Evolutionary conservation across 345 rosid species (phyloP).

Genomic region (Syzygium oleosum): DNA sequence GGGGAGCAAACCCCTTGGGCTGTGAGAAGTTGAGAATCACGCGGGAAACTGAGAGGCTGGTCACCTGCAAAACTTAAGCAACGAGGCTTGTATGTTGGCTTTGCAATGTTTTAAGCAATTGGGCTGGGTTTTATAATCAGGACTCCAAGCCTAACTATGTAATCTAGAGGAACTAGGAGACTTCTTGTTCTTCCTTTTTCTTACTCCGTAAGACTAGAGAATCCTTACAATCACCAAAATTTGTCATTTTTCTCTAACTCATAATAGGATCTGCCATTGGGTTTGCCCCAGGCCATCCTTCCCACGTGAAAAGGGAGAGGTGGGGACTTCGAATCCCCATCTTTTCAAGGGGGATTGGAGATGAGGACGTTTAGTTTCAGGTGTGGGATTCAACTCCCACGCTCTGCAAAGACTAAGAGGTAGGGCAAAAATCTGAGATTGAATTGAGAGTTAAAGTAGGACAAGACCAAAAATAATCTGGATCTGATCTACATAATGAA

Average conservation of each 20-base stretch:
- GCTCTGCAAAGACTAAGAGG: too few relatives aligned
- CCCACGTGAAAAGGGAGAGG: too few relatives aligned
- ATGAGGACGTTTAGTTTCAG: too few relatives aligned
- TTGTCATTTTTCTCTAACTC: neutral
- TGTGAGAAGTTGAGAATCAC: neutral
- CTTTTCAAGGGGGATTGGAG: too few relatives aligned
- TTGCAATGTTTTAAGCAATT: neutral
- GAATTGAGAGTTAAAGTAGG: too few relatives aligned
- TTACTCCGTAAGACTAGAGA: neutral
- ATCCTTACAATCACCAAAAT: neutral
- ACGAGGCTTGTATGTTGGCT: neutral
- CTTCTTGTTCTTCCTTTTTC: neutral
- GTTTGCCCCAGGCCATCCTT: too few relatives aligned
- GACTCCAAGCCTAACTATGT: neutral
- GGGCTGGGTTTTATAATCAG: neutral
- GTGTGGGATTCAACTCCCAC: too few relatives aligned
- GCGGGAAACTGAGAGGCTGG: fast-evolving
- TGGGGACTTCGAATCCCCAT: too few relatives aligned
- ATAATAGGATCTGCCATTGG: neutral
- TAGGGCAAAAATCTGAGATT: too few relatives aligned
- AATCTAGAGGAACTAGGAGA: neutral
- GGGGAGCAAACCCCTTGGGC: neutral
- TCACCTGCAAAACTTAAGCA: neutral
- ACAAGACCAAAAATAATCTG: neutral
- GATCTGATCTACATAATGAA: neutral